Evolutionary conservation across 768 basidiomycete genomes (phyloP), one percentile per base, ranked within the genome.

Genomic region (Suillus subluteus): DNA sequence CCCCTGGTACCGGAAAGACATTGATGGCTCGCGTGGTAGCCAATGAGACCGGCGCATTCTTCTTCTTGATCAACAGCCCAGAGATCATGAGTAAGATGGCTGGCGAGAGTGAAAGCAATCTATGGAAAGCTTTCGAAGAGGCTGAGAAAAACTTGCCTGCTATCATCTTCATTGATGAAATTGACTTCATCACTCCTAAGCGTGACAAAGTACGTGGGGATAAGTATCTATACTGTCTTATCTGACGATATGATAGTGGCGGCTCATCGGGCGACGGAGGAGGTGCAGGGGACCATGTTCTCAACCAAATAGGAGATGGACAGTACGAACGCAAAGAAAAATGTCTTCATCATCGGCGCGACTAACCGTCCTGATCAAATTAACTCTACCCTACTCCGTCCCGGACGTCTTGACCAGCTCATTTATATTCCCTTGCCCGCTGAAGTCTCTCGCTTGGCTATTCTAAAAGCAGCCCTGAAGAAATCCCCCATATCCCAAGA

Each of bases 61-160:
- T 99, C 87, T 99, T 99, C 90, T 83, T 99, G 61, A 99, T 99
- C 82, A 99, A 99, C 75, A 97, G 98, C 63, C 98, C 98, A 62
- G 98, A 99, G 80, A 99, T 99, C 78, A 99, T 99, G 98, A 94
- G 92, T 73, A 99, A 99, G 86, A 99, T 99, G 98, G 98, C 98
- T 62, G 98, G 98, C 71, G 98, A 99, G 82, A 91, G 89, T 76
- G 98, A 99, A 79, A 95, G 93, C 75, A 99, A 99, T 80, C 82
- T 99, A 68, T 84, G 98, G 71, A 99, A 99, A 79, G 97, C 98
- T 35, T 99, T 99, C 77, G 98, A 99, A 79, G 98, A 99, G 82
- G 97, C 98, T 3, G 98, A 99, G 83, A 99, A 99, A 87, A 99
- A 99, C 82, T 96, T 94, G 1, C 98, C 98, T 30, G 92, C 98